Percentiles rank a stretch among this genome's conserved stretches.
Evolutionary conservation across 2,329 filamentous ascomycete genomes (phyloP).

Genomic region (Neurospora sp.): DNA sequence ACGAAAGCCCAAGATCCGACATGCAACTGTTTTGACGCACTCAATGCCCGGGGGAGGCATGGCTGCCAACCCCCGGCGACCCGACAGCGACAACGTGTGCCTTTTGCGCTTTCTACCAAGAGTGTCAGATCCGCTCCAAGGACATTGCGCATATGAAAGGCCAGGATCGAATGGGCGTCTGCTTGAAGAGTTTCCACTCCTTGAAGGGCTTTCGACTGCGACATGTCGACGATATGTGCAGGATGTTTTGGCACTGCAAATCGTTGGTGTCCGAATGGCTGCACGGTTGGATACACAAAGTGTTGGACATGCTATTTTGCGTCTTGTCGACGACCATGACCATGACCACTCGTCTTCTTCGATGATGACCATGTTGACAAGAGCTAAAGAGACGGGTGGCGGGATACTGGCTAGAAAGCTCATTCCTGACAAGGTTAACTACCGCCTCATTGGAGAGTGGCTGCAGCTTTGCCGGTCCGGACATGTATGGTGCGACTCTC

Average conservation of each 20-base stretch:
- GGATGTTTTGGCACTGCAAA: neutral
- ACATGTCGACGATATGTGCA: neutral
- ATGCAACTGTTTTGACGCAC: neutral
- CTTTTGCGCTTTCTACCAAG: neutral
- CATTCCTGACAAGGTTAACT: neutral
- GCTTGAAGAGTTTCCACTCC: neutral
- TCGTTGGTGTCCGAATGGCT: neutral
- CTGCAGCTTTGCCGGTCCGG: neutral
- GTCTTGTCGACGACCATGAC: neutral
- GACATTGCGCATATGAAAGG: neutral
- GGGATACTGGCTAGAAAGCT: neutral
- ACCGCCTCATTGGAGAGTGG: neutral
- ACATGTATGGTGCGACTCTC: neutral
- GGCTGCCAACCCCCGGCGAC: neutral
- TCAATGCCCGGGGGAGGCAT: neutral
- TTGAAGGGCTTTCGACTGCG: neutral
- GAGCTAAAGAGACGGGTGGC: neutral
- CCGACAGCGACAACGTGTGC: neutral
- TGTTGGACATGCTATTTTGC: neutral
- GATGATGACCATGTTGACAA: neutral
- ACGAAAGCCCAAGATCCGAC: neutral
- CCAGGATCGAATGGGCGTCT: neutral
- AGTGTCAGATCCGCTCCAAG: neutral
- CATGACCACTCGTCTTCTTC: neutral
- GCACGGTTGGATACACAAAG: neutral